Conservation (phyloP, 2,329 filamentous ascomycete species). For the Xylariaceae sp. region DNA sequence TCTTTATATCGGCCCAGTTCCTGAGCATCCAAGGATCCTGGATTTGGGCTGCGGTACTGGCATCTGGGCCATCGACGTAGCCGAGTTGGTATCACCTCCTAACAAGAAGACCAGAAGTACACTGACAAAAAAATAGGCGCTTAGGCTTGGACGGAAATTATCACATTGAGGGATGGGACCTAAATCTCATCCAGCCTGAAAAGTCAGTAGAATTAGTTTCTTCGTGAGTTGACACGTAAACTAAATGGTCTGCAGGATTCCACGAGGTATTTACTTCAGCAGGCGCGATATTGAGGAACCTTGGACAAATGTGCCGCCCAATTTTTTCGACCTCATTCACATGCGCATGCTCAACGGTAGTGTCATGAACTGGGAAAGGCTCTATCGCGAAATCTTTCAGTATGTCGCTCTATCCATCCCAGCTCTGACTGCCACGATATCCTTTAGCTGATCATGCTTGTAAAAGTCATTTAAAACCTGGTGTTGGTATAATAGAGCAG, state of each 20-base stretch:
- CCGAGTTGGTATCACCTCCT: conserved; percentile 54
- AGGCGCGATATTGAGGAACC: conserved; percentile 75
- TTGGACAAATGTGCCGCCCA: conserved; percentile 54
- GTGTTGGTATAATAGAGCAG: conserved; percentile 76
- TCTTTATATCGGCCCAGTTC: conserved; percentile 36
- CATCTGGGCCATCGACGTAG: conserved; percentile 88
- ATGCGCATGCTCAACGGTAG: conserved; percentile 76
- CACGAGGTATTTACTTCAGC: conserved; percentile 64
- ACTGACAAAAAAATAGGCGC: conserved; percentile 20
- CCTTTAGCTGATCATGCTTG: conserved; percentile 7
- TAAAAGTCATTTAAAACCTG: conserved; percentile 70
- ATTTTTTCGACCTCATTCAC: conserved; percentile 79
- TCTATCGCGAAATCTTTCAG: conserved; percentile 70
- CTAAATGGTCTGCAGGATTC: conserved; percentile 55
- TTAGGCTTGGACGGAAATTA: conserved; percentile 19
- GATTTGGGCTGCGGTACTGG: conserved; percentile 83
- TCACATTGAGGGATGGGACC: conserved; percentile 37
- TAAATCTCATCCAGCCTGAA: conserved; percentile 37
- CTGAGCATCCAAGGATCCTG: conserved; percentile 45
- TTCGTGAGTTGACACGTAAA: not conserved
- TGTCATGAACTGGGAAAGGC: conserved; percentile 69
- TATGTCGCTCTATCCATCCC: conserved; percentile 38
- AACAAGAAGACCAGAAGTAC: not conserved
- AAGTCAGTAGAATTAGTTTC: conserved; percentile 28
- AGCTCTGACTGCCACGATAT: not conserved